phyloP scores from a whole-genome alignment of 176 grass and related monocot species.

The Oryza longistaminata region DNA sequence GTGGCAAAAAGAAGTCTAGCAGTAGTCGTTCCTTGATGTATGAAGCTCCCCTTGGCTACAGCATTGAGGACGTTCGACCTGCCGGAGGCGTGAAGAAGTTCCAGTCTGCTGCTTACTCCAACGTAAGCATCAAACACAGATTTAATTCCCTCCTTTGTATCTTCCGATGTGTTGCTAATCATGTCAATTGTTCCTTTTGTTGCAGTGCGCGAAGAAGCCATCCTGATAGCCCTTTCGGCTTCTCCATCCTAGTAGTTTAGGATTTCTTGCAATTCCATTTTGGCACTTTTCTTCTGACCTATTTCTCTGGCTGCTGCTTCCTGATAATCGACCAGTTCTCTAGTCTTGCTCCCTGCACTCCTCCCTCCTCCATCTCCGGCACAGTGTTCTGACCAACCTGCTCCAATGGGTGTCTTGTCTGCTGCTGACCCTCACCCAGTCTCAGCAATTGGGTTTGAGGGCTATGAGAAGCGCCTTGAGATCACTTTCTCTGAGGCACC shows the following conservation, averaged over 20 bases:
- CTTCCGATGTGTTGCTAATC: neutral
- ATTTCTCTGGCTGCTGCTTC: conserved; percentile 75
- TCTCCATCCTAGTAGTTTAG: conserved; percentile 50
- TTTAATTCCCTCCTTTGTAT: neutral
- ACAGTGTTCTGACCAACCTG: conserved; percentile 38
- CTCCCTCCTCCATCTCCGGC: conserved; percentile 32
- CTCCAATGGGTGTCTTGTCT: conserved; percentile 53
- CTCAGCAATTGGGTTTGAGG: conserved; percentile 75
- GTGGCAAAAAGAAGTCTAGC: conserved; percentile 65
- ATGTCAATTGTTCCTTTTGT: conserved; percentile 8
- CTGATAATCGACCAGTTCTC: conserved; percentile 49
- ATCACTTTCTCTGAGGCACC: conserved; percentile 60
- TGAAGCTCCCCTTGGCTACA: conserved; percentile 80
- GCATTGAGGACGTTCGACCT: conserved; percentile 83
- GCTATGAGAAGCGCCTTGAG: conserved; percentile 79
- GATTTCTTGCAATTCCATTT: conserved; percentile 47
- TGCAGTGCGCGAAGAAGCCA: conserved; percentile 80
- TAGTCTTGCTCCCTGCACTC: conserved; percentile 35
- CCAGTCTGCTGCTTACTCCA: conserved; percentile 82
- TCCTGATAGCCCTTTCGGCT: conserved; percentile 64
- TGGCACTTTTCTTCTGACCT: conserved; percentile 40
- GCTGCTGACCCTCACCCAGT: conserved; percentile 33
- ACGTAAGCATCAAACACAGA: conserved; percentile 42
- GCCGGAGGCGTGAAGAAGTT: conserved; percentile 72
- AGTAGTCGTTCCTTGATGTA: conserved; percentile 80